Evolutionary conservation across 2,329 filamentous ascomycete species (phyloP).

Genomic region (Fusarium gaditjirri): DNA sequence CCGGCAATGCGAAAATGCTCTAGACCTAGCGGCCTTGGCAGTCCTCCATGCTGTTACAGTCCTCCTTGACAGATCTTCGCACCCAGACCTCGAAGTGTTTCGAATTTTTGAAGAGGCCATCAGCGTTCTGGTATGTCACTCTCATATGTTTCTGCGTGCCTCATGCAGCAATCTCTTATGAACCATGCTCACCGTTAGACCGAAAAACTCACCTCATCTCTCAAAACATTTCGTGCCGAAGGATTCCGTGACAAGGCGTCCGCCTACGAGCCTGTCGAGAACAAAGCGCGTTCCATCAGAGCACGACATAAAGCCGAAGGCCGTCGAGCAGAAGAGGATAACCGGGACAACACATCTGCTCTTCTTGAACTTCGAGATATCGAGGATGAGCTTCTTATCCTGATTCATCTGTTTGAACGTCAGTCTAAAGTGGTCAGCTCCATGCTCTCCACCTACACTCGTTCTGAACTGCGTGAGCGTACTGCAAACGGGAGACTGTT

Average conservation of each 20-base stretch:
- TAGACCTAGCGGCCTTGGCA: slow-evolving; percentile 71
- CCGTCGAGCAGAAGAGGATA: slow-evolving; percentile 63
- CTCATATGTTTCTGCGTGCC: fast-evolving
- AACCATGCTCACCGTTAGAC: slow-evolving; percentile 53
- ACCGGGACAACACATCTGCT: slow-evolving; percentile 71
- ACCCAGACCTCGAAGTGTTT: slow-evolving; percentile 71
- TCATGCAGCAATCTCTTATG: fast-evolving
- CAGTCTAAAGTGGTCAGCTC: slow-evolving; percentile 62
- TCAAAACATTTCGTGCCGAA: slow-evolving; percentile 70
- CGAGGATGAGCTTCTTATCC: slow-evolving; percentile 69
- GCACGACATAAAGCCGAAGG: slow-evolving; percentile 54
- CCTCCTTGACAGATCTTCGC: slow-evolving; percentile 67
- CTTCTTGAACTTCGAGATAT: slow-evolving; percentile 72
- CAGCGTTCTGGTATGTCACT: slow-evolving; percentile 63
- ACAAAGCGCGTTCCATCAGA: slow-evolving; percentile 53
- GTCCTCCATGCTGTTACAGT: slow-evolving; percentile 71
- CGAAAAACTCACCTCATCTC: slow-evolving; percentile 69
- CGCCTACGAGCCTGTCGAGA: slow-evolving; percentile 54
- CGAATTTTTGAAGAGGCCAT: slow-evolving; percentile 75
- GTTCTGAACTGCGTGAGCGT: slow-evolving; percentile 53
- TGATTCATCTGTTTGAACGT: slow-evolving; percentile 66
- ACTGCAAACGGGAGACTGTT: slow-evolving; percentile 62
- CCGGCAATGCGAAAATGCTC: slow-evolving; percentile 68
- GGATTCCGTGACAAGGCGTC: slow-evolving; percentile 61
- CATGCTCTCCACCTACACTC: slow-evolving; percentile 58